phyloP scores from a whole-genome alignment of 2,329 filamentous ascomycete genomes.

The Teratosphaeriaceae sp. region DNA sequence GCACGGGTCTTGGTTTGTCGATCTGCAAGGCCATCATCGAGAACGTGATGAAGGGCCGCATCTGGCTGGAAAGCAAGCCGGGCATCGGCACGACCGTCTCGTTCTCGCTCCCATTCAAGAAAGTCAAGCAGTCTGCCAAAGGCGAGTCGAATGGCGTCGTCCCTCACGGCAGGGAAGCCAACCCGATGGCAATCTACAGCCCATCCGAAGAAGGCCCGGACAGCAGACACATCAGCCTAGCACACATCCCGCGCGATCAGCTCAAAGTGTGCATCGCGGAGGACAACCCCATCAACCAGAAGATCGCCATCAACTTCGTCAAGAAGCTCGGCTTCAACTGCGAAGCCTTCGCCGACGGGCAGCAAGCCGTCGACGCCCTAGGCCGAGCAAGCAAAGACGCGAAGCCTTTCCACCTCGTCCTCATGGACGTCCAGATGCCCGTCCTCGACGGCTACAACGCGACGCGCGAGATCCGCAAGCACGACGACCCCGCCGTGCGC shows the following conservation, averaged over 20 bases:
- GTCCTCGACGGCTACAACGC: conserved; percentile 89
- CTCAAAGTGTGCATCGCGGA: conserved; percentile 89
- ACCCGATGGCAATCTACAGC: conserved; percentile 52
- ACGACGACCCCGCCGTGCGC: conserved; percentile 67
- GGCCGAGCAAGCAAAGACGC: conserved; percentile 63
- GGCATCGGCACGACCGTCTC: conserved; percentile 64
- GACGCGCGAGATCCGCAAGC: conserved; percentile 72
- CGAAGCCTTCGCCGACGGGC: conserved; percentile 83
- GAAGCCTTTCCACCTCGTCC: conserved; percentile 76
- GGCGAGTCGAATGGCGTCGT: conserved; percentile 15
- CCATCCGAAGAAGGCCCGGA: conserved; percentile 33
- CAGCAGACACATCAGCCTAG: conserved; percentile 51
- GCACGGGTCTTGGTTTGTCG: conserved; percentile 81
- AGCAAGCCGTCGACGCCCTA: conserved; percentile 82
- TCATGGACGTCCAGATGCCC: conserved; percentile 98
- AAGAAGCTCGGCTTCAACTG: conserved; percentile 79
- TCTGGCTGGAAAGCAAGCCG: conserved; percentile 72
- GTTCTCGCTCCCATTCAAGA: conserved; percentile 81
- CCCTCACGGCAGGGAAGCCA: conserved; percentile 33
- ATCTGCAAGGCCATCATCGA: conserved; percentile 95
- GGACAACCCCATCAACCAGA: conserved; percentile 91
- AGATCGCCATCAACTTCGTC: conserved; percentile 87
- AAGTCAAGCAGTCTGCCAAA: conserved; percentile 54
- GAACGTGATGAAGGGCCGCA: conserved; percentile 81
- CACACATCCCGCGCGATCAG: conserved; percentile 65